Evolutionary conservation across 306 rosid species (phyloP), one percentile per base, ranked within the genome.

Genomic region (Medicago ruthenica): DNA sequence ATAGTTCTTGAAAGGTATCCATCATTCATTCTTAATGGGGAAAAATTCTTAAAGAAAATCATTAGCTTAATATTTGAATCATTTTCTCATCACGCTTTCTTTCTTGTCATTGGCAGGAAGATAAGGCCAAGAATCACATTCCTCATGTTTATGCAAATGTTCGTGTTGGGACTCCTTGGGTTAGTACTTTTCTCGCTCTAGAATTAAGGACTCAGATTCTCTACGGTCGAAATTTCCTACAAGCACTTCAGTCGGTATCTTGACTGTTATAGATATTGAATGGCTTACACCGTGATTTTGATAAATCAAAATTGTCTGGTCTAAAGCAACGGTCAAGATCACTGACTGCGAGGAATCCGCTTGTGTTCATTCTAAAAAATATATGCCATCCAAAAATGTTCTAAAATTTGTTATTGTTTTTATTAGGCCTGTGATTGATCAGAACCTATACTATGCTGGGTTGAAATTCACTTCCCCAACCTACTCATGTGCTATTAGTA

Each of bases 131-230:
- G 86, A 87, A 86, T 95, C 10, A 88, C 99, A 37, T 86, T 88
- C 15, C 76, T 86, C 2, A 77, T 86, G 75, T 92, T 92, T 82
- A 67, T 90, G 73, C 91, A 91, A 83, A 75, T 96, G 55, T 88
- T 96, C 39, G 81, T 85, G 39, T 83, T 96, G 14, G 99, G 96
- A 65, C 95, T 96, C 47, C 99, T 96, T 51, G 99, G 94, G 98
- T 95, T 41, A 86, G 95, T 85, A 47, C 11, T 65, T 73, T 22
- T 34, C 11, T 40, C 5, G 0, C 47, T 73, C 44, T 3, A 34
- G 11, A 72, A 44, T 34, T 5, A 59, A 9, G 16, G 16, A 7
- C 11, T 60, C 7, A 16, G 8, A 17, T 8, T 10, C 7, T 24
- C 37, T 34, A 5, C 7, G 3, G 4, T 20, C 10, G 4, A 17